phyloP scores from a whole-genome alignment of 352 stramenopile species.

The Globisporangium parvum region DNA sequence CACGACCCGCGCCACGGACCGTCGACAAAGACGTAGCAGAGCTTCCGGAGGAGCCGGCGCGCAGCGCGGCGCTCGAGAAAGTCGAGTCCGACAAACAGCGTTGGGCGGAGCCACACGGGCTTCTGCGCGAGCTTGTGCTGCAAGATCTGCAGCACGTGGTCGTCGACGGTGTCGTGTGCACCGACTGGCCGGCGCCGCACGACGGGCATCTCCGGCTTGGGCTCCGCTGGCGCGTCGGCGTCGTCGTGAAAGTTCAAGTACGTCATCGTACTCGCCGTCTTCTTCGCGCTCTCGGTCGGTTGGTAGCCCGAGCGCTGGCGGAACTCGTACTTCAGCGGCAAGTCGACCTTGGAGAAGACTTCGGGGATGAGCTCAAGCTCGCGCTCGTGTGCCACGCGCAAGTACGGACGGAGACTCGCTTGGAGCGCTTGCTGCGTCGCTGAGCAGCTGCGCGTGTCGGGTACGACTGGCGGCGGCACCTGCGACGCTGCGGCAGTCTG shows the following conservation, averaged over 20 bases:
- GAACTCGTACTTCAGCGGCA: slow-evolving; percentile 83
- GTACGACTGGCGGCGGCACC: no score
- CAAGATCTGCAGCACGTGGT: slow-evolving; percentile 53
- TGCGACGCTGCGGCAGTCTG: no score
- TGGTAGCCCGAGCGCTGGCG: slow-evolving; percentile 70
- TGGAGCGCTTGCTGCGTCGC: slow-evolving; percentile 36
- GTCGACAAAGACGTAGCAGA: slow-evolving; percentile 84
- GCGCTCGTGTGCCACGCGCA: slow-evolving; percentile 35
- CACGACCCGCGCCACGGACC: slow-evolving; percentile 76
- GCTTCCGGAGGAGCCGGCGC: slow-evolving; percentile 46
- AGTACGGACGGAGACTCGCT: slow-evolving; percentile 50
- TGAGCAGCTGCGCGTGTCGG: slow-evolving; percentile 20
- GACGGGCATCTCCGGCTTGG: slow-evolving; percentile 42
- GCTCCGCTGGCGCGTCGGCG: slow-evolving; percentile 34
- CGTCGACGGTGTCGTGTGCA: slow-evolving; percentile 51
- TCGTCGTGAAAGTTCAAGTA: slow-evolving; percentile 80
- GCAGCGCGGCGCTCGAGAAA: slow-evolving; percentile 57
- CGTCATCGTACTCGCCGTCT: slow-evolving; percentile 65
- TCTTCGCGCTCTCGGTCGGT: slow-evolving; percentile 46
- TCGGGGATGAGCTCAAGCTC: slow-evolving; percentile 74
- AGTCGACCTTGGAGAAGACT: slow-evolving; percentile 80
- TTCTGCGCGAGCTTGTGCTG: slow-evolving; percentile 53
- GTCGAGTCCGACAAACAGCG: slow-evolving; percentile 61
- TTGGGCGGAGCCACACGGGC: slow-evolving; percentile 68
- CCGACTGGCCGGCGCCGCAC: slow-evolving; percentile 44